phyloP scores from a whole-genome alignment of 768 basidiomycete genomes.

The Cystobasidium onofrii region DNA sequence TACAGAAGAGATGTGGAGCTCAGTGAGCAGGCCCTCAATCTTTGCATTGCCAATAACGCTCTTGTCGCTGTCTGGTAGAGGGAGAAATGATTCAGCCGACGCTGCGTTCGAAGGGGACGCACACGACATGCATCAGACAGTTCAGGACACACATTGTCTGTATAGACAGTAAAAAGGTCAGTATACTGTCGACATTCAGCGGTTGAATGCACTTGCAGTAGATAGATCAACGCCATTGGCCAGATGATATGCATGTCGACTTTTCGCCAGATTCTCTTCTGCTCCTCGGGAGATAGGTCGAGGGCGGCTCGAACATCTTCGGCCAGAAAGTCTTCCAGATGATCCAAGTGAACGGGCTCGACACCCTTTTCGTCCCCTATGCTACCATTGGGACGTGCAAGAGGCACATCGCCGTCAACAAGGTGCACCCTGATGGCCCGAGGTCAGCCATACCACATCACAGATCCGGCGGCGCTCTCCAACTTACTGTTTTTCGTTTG shows the following conservation, averaged over 20 bases:
- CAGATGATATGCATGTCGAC: slow-evolving; percentile 4
- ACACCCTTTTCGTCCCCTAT: background rate
- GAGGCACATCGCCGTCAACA: background rate
- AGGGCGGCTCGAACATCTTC: background rate
- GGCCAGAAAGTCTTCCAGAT: background rate
- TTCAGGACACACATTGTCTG: background rate
- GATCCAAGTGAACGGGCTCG: background rate
- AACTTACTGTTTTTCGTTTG: background rate
- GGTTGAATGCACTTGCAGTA: background rate
- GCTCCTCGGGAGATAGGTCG: background rate
- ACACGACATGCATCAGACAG: background rate
- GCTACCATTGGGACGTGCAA: background rate
- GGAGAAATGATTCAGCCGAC: background rate
- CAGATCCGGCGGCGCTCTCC: background rate
- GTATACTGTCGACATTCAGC: background rate
- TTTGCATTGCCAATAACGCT: slow-evolving; percentile 8
- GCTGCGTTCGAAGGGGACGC: background rate
- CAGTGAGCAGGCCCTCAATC: slow-evolving; percentile 4
- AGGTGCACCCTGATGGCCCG: background rate
- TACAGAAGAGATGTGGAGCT: slow-evolving; percentile 2
- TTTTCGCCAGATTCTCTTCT: background rate
- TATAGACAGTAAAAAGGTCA: background rate
- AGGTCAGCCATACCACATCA: background rate
- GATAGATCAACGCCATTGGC: slow-evolving; percentile 14
- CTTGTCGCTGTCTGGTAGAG: slow-evolving; percentile 5